These are phyloP conservation scores for Heimioporus sp. DNA, from an alignment of 768 basidiomycete species.

Conservation along the genomic window DNA sequence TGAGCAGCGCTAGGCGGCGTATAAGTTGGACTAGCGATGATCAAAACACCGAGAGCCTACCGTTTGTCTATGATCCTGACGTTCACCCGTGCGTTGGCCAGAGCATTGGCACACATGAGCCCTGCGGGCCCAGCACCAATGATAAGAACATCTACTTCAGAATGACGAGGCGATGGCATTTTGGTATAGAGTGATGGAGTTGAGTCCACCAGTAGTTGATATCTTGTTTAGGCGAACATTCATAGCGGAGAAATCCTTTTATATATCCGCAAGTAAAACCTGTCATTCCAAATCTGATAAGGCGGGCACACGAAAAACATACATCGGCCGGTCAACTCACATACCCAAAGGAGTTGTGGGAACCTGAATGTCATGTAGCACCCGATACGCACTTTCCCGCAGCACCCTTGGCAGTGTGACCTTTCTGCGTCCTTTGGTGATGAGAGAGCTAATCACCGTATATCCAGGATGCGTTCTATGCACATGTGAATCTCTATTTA, in stretches of 20 bases:
- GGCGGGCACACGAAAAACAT: background rate
- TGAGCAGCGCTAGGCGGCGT: slow-evolving; percentile 6
- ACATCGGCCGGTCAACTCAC: too few relatives aligned
- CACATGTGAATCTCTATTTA: background rate
- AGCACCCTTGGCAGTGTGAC: background rate
- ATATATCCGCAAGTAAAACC: background rate
- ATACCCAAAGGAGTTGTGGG: background rate
- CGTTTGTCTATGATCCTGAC: slow-evolving; percentile 42
- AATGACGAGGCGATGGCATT: slow-evolving; percentile 18
- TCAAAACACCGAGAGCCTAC: slow-evolving; percentile 16
- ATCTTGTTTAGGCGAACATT: slow-evolving; percentile 1
- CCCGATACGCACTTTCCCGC: slow-evolving; percentile 5
- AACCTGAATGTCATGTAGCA: background rate
- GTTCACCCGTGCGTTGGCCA: slow-evolving; percentile 35
- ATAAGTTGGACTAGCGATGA: background rate
- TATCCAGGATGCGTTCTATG: too few relatives aligned
- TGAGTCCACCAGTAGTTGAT: background rate
- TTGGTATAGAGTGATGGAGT: background rate
- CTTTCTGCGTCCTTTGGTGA: background rate
- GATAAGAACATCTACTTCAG: slow-evolving; percentile 39
- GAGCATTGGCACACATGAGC: slow-evolving; percentile 42
- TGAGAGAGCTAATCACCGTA: background rate
- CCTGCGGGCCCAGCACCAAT: slow-evolving; percentile 45
- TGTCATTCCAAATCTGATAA: too few relatives aligned
- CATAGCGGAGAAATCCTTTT: background rate